A percentile compares a stretch with the other conserved stretches of the same genome.
phyloP scores from a whole-genome alignment of 2,329 filamentous ascomycete species.

The Xylariales sp. region DNA sequence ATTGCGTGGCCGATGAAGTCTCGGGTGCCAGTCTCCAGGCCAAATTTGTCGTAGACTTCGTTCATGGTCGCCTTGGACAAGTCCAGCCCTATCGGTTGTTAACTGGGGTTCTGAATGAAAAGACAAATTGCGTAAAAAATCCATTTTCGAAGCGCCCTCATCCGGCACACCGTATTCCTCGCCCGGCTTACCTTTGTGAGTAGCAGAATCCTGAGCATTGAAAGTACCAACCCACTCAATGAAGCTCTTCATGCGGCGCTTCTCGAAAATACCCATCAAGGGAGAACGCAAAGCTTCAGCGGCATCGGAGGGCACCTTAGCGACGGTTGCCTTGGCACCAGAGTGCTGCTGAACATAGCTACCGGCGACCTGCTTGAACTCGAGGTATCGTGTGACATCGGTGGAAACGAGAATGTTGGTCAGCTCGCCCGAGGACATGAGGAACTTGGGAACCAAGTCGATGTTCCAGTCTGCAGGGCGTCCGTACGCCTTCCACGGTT shows the following conservation, averaged over 20 bases:
- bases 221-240: slow-evolving; percentile 92
- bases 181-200: slow-evolving; percentile 80
- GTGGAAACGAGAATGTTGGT: slow-evolving; percentile 98
- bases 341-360: slow-evolving; percentile 92
- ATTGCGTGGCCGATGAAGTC: slow-evolving; percentile 98
- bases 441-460: slow-evolving; percentile 94
- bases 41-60: slow-evolving; percentile 98
- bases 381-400: slow-evolving; percentile 82
- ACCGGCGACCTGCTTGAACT: slow-evolving; percentile 92
- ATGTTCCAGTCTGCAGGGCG: slow-evolving; percentile 99
- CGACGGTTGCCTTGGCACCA: slow-evolving; percentile 81
- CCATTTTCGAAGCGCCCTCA: no score
- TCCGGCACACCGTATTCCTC: no score
- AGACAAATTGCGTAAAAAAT: no score
- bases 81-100: slow-evolving; percentile 75
- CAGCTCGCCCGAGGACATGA: slow-evolving; percentile 97
- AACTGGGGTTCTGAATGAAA: no score
- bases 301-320: slow-evolving; percentile 94
- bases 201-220: slow-evolving; percentile 73
- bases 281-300: slow-evolving; percentile 86
- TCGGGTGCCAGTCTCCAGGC: slow-evolving; percentile 80
- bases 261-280: slow-evolving; percentile 96
- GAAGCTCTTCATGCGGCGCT: slow-evolving; percentile 94
- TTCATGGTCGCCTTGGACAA: slow-evolving; percentile 82
- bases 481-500: slow-evolving; percentile 98